phyloP scores from a whole-genome alignment of 2,329 filamentous ascomycete genomes.

The Penicillium sp. region DNA sequence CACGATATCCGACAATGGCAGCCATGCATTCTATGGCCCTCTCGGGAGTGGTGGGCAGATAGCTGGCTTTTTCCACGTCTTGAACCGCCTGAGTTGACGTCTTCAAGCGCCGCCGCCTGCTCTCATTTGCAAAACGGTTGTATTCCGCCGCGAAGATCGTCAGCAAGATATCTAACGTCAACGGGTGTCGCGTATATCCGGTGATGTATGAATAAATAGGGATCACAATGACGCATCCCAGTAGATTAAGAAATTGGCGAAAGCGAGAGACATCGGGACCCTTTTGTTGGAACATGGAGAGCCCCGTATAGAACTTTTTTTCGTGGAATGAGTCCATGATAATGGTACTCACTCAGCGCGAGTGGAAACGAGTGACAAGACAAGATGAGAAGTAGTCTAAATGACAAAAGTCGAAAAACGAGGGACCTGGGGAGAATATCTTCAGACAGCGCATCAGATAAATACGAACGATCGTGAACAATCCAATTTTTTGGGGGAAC shows the following conservation, averaged over 20 bases:
- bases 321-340: slow-evolving; percentile 15
- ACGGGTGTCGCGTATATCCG: slow-evolving; percentile 29
- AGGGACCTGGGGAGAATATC: neutral
- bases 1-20: slow-evolving; percentile 38
- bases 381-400: neutral
- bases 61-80: slow-evolving; percentile 24
- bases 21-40: slow-evolving; percentile 31
- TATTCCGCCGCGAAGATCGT: slow-evolving; percentile 35
- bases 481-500: neutral
- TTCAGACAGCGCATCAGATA: neutral
- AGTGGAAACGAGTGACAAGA: slow-evolving; percentile 1
- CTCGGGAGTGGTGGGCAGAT: slow-evolving; percentile 1
- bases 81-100: slow-evolving; percentile 16
- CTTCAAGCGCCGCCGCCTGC: slow-evolving; percentile 26
- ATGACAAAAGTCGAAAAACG: neutral
- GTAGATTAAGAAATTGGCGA: slow-evolving; percentile 31
- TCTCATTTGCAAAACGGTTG: slow-evolving; percentile 33
- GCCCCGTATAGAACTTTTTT: slow-evolving; percentile 10
- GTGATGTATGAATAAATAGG: slow-evolving; percentile 30
- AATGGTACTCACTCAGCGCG: neutral
- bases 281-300: slow-evolving; percentile 15
- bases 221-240: slow-evolving; percentile 32
- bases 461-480: neutral
- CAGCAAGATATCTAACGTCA: slow-evolving; percentile 33
- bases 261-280: slow-evolving; percentile 28